Percentiles rank a stretch among this genome's conserved stretches.
phyloP scores from a whole-genome alignment of 2,329 filamentous ascomycete species.

The Aspergillus chevalieri region DNA sequence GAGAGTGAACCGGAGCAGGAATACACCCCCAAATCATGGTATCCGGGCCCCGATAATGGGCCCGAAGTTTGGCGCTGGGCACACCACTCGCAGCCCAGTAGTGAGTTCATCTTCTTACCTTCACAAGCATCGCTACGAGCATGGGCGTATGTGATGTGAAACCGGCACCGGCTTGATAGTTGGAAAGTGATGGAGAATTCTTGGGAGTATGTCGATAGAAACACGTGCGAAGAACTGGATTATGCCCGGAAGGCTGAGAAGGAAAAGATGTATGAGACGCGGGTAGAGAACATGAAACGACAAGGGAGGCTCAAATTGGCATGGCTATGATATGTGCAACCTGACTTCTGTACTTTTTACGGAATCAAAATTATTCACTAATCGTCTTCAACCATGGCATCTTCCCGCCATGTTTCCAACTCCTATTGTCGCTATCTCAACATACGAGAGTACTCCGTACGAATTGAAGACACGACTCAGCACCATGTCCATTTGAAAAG shows the following conservation, averaged over 20 bases:
- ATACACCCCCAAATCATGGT: neutral
- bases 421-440: neutral
- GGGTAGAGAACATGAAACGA: neutral
- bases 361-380: neutral
- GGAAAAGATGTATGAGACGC: neutral
- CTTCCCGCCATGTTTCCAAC: neutral
- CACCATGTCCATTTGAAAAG: conserved; percentile 26
- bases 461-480: too few species aligned
- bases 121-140: neutral
- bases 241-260: neutral
- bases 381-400: neutral
- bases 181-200: neutral
- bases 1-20: neutral
- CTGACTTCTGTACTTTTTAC: too few species aligned
- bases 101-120: neutral
- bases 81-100: neutral
- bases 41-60: neutral
- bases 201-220: neutral
- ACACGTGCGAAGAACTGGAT: neutral
- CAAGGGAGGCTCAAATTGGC: neutral
- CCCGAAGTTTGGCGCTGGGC: neutral
- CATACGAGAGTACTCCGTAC: too few species aligned
- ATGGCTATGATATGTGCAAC: too few species aligned
- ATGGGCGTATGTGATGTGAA: neutral
- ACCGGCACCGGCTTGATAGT: neutral